phyloP scores from a whole-genome alignment of 2,329 filamentous ascomycete species.

The Ophiostoma fasciatum region DNA sequence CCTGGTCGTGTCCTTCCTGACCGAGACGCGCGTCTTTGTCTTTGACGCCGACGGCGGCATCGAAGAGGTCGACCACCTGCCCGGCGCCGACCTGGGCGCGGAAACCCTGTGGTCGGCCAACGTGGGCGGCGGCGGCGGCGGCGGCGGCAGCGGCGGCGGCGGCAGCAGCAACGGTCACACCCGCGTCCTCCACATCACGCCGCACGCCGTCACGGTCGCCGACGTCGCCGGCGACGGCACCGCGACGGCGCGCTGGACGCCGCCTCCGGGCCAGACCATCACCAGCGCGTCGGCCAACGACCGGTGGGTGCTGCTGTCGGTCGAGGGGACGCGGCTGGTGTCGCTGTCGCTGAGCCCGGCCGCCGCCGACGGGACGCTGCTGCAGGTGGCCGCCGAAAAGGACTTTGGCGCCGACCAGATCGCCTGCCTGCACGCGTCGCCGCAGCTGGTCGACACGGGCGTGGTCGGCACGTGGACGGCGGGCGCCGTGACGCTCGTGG shows the following conservation, averaged over 20 bases:
- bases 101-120: conserved; percentile 60
- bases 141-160: neutral
- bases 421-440: conserved; percentile 66
- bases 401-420: conserved; percentile 60
- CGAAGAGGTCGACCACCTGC: conserved; percentile 69
- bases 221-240: conserved; percentile 44
- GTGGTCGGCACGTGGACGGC: conserved; percentile 80
- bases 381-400: conserved; percentile 43
- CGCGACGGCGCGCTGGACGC: conserved; percentile 43
- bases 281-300: conserved; percentile 66
- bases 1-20: conserved; percentile 65
- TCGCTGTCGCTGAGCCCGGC: conserved; percentile 49
- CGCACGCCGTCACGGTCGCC: conserved; percentile 43
- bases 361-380: conserved; percentile 41
- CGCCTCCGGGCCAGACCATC: conserved; percentile 39
- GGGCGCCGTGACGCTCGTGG: conserved; percentile 62
- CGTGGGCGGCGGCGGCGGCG: conserved; percentile 30
- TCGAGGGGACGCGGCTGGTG: conserved; percentile 58
- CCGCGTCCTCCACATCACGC: conserved; percentile 63
- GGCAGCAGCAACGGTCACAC: no score
- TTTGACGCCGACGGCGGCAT: conserved; percentile 65
- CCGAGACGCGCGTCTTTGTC: conserved; percentile 68
- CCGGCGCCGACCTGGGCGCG: conserved; percentile 52
- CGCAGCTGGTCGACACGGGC: conserved; percentile 47
- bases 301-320: conserved; percentile 54